Evolutionary conservation across 768 basidiomycete species (phyloP).

Genomic region (Amanita subjunquillea): DNA sequence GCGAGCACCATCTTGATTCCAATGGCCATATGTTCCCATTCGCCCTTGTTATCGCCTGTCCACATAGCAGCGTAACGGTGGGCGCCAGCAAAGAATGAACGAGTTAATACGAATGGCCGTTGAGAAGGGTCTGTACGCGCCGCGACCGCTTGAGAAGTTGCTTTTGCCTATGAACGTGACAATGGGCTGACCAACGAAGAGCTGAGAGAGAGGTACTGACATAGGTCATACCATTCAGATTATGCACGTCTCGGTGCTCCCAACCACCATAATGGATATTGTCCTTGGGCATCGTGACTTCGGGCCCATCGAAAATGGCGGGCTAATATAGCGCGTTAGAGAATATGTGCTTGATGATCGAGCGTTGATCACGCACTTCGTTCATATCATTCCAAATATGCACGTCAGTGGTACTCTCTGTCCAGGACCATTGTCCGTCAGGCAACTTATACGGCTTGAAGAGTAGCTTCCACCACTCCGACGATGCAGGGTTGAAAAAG

Average conservation of each 20-base stretch:
- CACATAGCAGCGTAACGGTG: constrained; percentile 96
- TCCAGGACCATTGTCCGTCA: constrained; percentile 61
- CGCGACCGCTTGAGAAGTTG: constrained; percentile 72
- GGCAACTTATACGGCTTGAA: constrained; percentile 54
- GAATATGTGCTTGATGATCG: neutral
- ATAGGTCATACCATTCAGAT: constrained; percentile 93
- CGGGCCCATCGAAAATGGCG: constrained; percentile 97
- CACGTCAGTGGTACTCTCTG: constrained; percentile 69
- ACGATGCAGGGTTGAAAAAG: constrained; percentile 85
- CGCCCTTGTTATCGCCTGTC: constrained; percentile 97
- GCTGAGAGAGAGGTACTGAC: constrained; percentile 26
- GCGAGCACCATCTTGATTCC: constrained; percentile 90
- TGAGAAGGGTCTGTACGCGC: constrained; percentile 67
- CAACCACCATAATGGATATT: constrained; percentile 84
- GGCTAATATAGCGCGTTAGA: constrained; percentile 35
- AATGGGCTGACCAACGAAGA: neutral
- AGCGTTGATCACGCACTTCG: constrained; percentile 44
- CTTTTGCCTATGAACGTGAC: constrained; percentile 49
- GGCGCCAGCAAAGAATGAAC: constrained; percentile 91
- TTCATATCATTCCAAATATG: constrained; percentile 99
- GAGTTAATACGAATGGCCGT: constrained; percentile 92
- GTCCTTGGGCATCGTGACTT: constrained; percentile 66
- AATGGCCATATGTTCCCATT: constrained; percentile 95
- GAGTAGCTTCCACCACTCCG: constrained; percentile 85
- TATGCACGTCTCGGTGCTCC: constrained; percentile 97